These are phyloP conservation scores for Euphorbia peplus DNA, from an alignment of 345 rosid species.

Conservation along the genomic window DNA sequence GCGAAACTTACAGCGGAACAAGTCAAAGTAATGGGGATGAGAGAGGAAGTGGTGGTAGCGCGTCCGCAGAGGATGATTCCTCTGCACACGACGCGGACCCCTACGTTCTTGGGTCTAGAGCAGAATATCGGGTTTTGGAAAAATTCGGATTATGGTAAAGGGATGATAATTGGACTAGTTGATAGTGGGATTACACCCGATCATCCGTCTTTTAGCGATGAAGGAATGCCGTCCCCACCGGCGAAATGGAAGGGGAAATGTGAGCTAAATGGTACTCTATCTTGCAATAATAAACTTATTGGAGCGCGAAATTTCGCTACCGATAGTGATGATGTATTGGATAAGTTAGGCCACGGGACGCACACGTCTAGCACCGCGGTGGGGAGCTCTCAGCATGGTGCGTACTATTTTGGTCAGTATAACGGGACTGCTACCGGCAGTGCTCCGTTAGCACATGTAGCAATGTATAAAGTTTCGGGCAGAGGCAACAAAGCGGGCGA, in stretches of 20 bases:
- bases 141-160: slow-evolving; percentile 15
- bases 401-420: slow-evolving; percentile 30
- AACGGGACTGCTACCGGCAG: slow-evolving; percentile 47
- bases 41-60: slow-evolving; percentile 20
- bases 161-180: slow-evolving; percentile 18
- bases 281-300: slow-evolving; percentile 22
- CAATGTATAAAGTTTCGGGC: slow-evolving; percentile 64
- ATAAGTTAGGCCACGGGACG: slow-evolving; percentile 25
- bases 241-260: slow-evolving; percentile 27
- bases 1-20: slow-evolving; percentile 26
- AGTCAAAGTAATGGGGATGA: slow-evolving; percentile 17
- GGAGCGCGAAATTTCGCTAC: slow-evolving; percentile 17
- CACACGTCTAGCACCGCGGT: slow-evolving; percentile 32
- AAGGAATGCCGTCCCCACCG: slow-evolving; percentile 29
- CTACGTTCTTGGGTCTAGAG: slow-evolving; percentile 16
- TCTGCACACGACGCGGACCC: slow-evolving; percentile 18
- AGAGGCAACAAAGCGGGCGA: slow-evolving; percentile 28
- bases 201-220: slow-evolving; percentile 22
- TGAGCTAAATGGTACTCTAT: background rate
- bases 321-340: background rate
- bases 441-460: slow-evolving; percentile 44
- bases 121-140: slow-evolving; percentile 14
- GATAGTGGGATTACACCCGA: slow-evolving; percentile 20
- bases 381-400: slow-evolving; percentile 37
- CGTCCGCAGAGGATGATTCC: slow-evolving; percentile 22